These are phyloP conservation scores for Coemansia sp. DNA, from an alignment of 192 early-diverging fungal genomes.

Conservation along the genomic window DNA sequence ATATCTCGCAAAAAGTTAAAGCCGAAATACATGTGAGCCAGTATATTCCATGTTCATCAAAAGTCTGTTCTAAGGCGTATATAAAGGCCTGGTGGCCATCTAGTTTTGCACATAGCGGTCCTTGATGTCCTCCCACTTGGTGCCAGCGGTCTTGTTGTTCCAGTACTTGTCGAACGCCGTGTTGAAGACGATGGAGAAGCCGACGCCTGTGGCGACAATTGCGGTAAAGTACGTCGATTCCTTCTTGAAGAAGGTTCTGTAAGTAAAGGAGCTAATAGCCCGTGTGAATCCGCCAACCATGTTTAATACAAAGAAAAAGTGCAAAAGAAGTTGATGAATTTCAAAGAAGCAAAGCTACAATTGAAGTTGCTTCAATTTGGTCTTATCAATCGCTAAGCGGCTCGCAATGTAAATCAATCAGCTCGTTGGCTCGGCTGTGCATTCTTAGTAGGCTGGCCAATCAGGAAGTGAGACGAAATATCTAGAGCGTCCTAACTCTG, in stretches of 20 bases:
- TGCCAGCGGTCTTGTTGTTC: conserved; percentile 54
- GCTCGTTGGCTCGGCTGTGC: neutral
- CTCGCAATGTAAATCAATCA: neutral
- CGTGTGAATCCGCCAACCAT: conserved; percentile 53
- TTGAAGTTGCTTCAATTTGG: neutral
- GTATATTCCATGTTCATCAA: no score
- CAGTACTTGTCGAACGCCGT: conserved; percentile 53
- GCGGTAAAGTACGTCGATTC: conserved; percentile 58
- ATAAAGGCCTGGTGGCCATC: neutral
- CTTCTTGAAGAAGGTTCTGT: conserved; percentile 57
- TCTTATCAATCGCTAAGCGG: neutral
- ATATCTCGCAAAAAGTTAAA: no score
- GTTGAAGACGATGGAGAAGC: conserved; percentile 50
- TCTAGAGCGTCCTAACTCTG: no score
- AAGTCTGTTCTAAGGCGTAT: no score
- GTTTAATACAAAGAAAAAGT: neutral
- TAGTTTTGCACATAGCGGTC: conserved; percentile 39
- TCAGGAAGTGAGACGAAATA: no score
- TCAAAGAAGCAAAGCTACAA: neutral
- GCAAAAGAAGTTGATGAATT: neutral
- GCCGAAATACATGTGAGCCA: no score
- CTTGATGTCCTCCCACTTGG: conserved; percentile 59
- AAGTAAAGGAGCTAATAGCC: conserved; percentile 43
- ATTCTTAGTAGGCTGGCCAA: conserved; percentile 6
- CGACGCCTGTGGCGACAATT: conserved; percentile 42